A percentile compares a stretch with the other conserved stretches of the same genome.
These are phyloP conservation scores for Aspergillus ibericus DNA, from an alignment of 2,329 filamentous ascomycete species.

Conservation along the genomic window DNA sequence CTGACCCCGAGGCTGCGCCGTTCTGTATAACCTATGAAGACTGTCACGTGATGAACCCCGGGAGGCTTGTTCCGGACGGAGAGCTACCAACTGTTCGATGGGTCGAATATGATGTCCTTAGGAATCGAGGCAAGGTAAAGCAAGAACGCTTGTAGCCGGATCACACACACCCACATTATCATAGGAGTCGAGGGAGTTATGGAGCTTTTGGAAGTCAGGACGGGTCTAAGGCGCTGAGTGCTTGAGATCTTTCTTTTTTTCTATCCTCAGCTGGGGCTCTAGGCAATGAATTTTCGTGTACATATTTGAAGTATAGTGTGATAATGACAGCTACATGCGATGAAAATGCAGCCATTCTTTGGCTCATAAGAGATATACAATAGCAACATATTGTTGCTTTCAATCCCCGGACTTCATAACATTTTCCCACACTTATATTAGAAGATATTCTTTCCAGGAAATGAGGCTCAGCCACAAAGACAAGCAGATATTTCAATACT, in stretches of 20 bases:
- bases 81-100: conserved; percentile 71
- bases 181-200: neutral
- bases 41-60: conserved; percentile 94
- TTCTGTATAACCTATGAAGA: conserved; percentile 93
- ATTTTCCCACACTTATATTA: neutral
- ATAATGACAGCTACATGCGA: neutral
- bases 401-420: neutral
- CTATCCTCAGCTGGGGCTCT: too few relatives aligned
- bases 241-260: neutral
- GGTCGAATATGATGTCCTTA: conserved; percentile 80
- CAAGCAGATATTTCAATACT: neutral
- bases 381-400: neutral
- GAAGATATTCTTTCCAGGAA: neutral
- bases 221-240: neutral
- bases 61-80: conserved; percentile 69
- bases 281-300: neutral
- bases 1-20: conserved; percentile 76
- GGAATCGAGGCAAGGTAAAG: conserved; percentile 59
- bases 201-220: neutral
- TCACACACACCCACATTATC: too few relatives aligned
- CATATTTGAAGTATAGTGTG: neutral
- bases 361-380: neutral
- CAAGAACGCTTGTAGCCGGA: conserved; percentile 59
- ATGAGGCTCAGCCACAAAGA: neutral
- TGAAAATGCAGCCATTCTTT: neutral